A percentile compares a stretch with the other conserved stretches of the same genome.
Conservation (phyloP, 805 yeast genomes). For the Saccharomycopsis fodiens region DNA sequence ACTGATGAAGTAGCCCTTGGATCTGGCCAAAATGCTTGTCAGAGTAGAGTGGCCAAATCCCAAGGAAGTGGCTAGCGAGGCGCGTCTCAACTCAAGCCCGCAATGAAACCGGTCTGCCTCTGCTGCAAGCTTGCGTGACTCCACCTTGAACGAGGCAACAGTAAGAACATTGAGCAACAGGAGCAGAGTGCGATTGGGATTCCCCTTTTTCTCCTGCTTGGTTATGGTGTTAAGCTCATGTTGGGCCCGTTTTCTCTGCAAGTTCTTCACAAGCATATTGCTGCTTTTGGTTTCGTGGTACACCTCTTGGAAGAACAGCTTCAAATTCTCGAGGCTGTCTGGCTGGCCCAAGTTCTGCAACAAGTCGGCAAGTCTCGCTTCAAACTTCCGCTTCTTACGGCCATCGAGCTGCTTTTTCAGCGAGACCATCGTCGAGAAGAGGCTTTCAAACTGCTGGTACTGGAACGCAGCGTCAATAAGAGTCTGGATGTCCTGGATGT, state of each 20-base stretch:
- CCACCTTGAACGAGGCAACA: background rate
- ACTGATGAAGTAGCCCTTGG: background rate
- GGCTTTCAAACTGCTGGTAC: slow-evolving; percentile 2
- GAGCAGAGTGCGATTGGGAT: background rate
- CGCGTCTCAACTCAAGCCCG: background rate
- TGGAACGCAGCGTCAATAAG: background rate
- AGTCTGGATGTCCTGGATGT: background rate
- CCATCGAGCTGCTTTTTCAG: background rate
- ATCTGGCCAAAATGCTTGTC: background rate
- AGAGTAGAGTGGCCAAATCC: too few species aligned
- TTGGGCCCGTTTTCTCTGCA: background rate
- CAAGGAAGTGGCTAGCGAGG: background rate
- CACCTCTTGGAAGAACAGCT: background rate
- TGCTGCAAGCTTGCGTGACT: background rate
- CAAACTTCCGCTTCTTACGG: background rate
- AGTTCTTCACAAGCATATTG: background rate
- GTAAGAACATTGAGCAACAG: background rate
- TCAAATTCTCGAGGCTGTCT: background rate
- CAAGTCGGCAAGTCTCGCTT: background rate
- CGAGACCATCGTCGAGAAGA: background rate
- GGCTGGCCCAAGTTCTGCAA: background rate
- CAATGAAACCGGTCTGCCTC: background rate
- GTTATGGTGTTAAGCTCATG: too few species aligned
- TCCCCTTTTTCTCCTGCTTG: background rate
- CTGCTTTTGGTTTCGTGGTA: background rate